Conservation (phyloP, 1,284 basidiomycete genomes). For the Bjerkandera adusta region DNA sequence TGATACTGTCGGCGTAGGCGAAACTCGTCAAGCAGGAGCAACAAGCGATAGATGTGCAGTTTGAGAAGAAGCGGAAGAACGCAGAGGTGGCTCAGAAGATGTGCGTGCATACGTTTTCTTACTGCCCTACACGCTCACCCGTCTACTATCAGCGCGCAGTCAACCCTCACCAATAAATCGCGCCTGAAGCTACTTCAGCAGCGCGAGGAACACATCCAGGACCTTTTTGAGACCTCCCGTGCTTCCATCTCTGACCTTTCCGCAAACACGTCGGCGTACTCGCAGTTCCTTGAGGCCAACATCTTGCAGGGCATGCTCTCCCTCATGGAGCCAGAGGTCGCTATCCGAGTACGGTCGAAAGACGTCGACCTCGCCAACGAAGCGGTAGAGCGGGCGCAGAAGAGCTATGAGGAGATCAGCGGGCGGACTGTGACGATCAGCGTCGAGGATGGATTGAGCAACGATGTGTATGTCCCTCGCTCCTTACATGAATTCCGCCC, state of each 20-base stretch:
- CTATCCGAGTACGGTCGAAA: slow-evolving; percentile 58
- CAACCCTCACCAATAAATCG: slow-evolving; percentile 94
- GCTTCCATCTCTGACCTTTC: slow-evolving; percentile 63
- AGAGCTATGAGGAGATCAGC: slow-evolving; percentile 72
- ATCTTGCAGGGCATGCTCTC: slow-evolving; percentile 76
- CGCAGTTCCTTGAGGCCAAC: slow-evolving; percentile 75
- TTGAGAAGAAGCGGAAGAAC: slow-evolving; percentile 93
- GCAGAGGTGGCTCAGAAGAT: slow-evolving; percentile 94
- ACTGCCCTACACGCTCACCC: background rate
- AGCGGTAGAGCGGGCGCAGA: slow-evolving; percentile 62
- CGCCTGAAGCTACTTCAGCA: slow-evolving; percentile 89
- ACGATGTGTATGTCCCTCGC: slow-evolving; percentile 64
- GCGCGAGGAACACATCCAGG: slow-evolving; percentile 90
- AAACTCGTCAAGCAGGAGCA: slow-evolving; percentile 95
- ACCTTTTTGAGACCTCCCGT: slow-evolving; percentile 81
- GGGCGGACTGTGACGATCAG: slow-evolving; percentile 65
- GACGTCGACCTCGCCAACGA: slow-evolving; percentile 57
- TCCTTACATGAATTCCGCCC: background rate
- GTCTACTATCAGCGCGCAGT: slow-evolving; percentile 76
- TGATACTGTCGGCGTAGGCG: slow-evolving; percentile 50
- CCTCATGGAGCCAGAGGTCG: slow-evolving; percentile 64
- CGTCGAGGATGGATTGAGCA: slow-evolving; percentile 66
- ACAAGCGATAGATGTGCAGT: slow-evolving; percentile 86
- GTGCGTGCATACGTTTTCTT: slow-evolving; percentile 45
- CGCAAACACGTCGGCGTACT: slow-evolving; percentile 71